phyloP scores from a whole-genome alignment of 805 yeast genomes.

The Starmerella vitae region DNA sequence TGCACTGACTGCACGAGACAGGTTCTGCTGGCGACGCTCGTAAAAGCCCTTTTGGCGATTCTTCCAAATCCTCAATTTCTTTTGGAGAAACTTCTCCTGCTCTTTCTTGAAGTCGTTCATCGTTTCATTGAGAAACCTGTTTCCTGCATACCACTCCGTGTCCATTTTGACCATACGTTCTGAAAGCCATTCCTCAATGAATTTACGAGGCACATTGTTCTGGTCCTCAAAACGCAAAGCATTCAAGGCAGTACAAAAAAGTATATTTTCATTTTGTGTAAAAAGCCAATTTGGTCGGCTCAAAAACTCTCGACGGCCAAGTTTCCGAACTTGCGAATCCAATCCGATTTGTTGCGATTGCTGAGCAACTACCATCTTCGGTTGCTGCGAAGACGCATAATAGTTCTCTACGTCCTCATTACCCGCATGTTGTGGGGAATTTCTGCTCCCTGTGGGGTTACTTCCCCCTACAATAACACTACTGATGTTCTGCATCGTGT shows the following conservation, averaged over 20 bases:
- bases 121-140: slow-evolving; percentile 10
- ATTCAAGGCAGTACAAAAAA: slow-evolving; percentile 16
- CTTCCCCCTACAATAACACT: slow-evolving; percentile 10
- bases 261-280: slow-evolving; percentile 16
- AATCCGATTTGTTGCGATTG: neutral
- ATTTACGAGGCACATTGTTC: slow-evolving; percentile 19
- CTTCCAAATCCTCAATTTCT: slow-evolving; percentile 8
- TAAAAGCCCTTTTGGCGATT: slow-evolving; percentile 14
- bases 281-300: slow-evolving; percentile 19
- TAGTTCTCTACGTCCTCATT: neutral
- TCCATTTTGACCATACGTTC: slow-evolving; percentile 16
- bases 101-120: slow-evolving; percentile 8
- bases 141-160: slow-evolving; percentile 17
- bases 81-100: slow-evolving; percentile 5
- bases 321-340: neutral
- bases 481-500: slow-evolving; percentile 17
- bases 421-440: slow-evolving; percentile 1
- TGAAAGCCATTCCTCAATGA: slow-evolving; percentile 16
- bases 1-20: slow-evolving; percentile 5
- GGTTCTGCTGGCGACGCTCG: slow-evolving; percentile 7
- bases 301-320: slow-evolving; percentile 13
- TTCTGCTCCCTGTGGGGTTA: neutral
- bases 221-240: slow-evolving; percentile 16
- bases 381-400: neutral
- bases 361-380: neutral